phyloP scores from a whole-genome alignment of 192 early-diverging fungal species.

The Spizellomyces sp. region DNA sequence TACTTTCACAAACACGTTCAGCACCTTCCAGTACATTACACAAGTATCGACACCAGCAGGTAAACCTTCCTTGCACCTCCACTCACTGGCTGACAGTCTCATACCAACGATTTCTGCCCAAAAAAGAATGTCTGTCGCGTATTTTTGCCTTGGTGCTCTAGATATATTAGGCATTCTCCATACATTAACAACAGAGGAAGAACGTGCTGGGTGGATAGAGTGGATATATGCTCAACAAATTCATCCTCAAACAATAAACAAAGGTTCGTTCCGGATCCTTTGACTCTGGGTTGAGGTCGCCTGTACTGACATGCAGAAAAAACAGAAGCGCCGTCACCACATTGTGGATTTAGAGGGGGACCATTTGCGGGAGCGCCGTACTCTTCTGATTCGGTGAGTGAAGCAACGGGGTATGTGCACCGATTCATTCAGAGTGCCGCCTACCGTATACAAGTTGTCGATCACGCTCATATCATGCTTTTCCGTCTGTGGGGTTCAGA shows the following conservation, averaged over 20 bases:
- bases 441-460: too few species aligned
- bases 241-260: slow-evolving; percentile 1
- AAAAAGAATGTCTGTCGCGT: slow-evolving; percentile 84
- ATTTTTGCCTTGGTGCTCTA: slow-evolving; percentile 80
- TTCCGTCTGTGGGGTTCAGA: background rate
- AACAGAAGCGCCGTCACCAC: too few species aligned
- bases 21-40: slow-evolving; percentile 73
- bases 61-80: slow-evolving; percentile 25
- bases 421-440: background rate
- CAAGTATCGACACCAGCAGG: slow-evolving; percentile 73
- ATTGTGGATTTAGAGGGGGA: slow-evolving; percentile 68
- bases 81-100: background rate
- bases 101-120: background rate
- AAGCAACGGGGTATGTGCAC: slow-evolving; percentile 40
- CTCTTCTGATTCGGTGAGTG: slow-evolving; percentile 24
- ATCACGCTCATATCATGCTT: background rate
- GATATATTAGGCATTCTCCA: slow-evolving; percentile 78
- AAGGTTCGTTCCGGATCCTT: too few species aligned
- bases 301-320: too few species aligned
- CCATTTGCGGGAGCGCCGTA: slow-evolving; percentile 65
- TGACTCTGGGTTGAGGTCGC: too few species aligned
- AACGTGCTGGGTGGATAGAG: slow-evolving; percentile 76
- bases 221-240: slow-evolving; percentile 97
- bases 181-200: slow-evolving; percentile 45
- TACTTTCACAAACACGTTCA: slow-evolving; percentile 74